Conservation (phyloP, 1,139 yeast species). For the Geotrichum bryndzae region DNA sequence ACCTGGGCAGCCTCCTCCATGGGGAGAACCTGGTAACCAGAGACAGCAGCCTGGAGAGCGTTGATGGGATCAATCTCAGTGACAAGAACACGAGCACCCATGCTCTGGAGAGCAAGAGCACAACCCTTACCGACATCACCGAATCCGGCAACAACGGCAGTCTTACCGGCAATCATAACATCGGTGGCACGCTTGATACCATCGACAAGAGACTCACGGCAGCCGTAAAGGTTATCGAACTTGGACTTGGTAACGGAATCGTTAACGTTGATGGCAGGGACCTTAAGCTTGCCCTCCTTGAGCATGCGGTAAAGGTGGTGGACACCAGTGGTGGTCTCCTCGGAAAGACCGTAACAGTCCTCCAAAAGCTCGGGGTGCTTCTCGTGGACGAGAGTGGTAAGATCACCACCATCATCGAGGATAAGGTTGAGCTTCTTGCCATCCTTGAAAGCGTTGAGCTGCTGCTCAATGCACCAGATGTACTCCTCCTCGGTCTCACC, state of each 20-base stretch:
- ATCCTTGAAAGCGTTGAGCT: conserved; percentile 97
- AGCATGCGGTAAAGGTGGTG: conserved; percentile 98
- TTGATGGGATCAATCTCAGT: conserved; percentile 98
- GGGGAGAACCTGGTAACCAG: conserved; percentile 96
- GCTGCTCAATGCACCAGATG: conserved; percentile 99
- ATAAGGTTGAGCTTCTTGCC: conserved; percentile 93
- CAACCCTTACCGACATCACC: conserved; percentile 99
- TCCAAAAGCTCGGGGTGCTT: conserved; percentile 97
- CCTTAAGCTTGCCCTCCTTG: conserved; percentile 85
- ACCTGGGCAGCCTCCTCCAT: conserved; percentile 89
- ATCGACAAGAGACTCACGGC: conserved; percentile 97
- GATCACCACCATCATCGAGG: conserved; percentile 99
- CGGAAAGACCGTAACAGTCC: conserved; percentile 93
- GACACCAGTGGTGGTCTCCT: conserved; percentile 99
- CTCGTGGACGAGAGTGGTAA: conserved; percentile 94
- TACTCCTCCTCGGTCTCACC: conserved; percentile 99
- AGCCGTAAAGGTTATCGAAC: conserved; percentile 99
- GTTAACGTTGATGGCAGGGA: conserved; percentile 99
- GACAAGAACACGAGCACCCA: conserved; percentile 99
- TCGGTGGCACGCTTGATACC: conserved; percentile 99
- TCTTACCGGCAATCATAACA: conserved; percentile 99
- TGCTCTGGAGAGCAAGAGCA: conserved; percentile 97
- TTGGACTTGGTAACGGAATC: conserved; percentile 99
- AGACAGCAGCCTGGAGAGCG: conserved; percentile 99
- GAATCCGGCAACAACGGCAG: conserved; percentile 98